phyloP scores from a whole-genome alignment of 2,329 filamentous ascomycete genomes.

The Chrysosporium queenslandicum region DNA sequence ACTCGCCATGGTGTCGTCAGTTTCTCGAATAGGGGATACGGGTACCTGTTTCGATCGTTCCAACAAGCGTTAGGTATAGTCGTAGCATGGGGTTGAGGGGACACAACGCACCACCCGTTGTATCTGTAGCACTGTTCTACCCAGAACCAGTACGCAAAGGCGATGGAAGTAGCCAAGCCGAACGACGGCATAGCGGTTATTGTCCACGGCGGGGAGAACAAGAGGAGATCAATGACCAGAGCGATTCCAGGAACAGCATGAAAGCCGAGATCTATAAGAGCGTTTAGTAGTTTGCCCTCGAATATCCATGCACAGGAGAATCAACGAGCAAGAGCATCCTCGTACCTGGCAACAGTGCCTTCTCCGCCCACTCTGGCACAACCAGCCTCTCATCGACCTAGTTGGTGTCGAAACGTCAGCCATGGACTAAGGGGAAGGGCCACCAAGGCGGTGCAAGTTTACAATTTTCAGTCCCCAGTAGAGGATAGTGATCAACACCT shows the following conservation, averaged over 20 bases:
- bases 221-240: slow-evolving; percentile 46
- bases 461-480: slow-evolving; percentile 51
- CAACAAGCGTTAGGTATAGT: too few species aligned
- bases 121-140: slow-evolving; percentile 49
- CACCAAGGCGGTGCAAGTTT: neutral
- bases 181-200: slow-evolving; percentile 45
- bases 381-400: slow-evolving; percentile 42
- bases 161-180: slow-evolving; percentile 41
- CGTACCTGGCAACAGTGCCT: slow-evolving; percentile 26
- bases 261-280: slow-evolving; percentile 34
- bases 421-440: too few species aligned
- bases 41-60: slow-evolving; percentile 49
- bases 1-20: slow-evolving; percentile 57
- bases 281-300: too few species aligned
- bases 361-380: slow-evolving; percentile 36
- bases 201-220: slow-evolving; percentile 53
- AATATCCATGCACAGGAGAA: too few species aligned
- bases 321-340: too few species aligned
- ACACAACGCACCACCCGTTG: slow-evolving; percentile 47
- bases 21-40: slow-evolving; percentile 72
- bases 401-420: neutral
- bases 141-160: slow-evolving; percentile 55
- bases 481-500: slow-evolving; percentile 49
- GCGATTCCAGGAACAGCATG: slow-evolving; percentile 46
- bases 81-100: too few species aligned